phyloP scores from a whole-genome alignment of 441 rosid genomes.

The Populus hybrid region DNA sequence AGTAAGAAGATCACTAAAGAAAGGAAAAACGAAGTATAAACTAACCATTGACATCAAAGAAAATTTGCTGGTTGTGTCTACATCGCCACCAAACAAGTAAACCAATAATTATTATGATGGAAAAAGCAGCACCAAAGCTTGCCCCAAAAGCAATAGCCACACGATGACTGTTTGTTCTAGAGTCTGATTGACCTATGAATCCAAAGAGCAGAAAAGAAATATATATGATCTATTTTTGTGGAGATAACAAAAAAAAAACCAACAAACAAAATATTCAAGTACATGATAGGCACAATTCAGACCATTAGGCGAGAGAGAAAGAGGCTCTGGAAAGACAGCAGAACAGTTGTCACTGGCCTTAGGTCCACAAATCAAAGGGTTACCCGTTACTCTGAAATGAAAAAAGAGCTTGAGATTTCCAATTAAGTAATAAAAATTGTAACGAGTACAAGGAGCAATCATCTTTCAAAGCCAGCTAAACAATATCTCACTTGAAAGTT shows the following conservation, averaged over 20 bases:
- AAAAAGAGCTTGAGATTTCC: conserved; percentile 8
- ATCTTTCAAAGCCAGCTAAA: conserved; percentile 2
- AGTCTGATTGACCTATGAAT: conserved; percentile 48
- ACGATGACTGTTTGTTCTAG: conserved; percentile 52
- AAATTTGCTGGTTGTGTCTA: conserved; percentile 78
- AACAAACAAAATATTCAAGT: conserved; percentile 1
- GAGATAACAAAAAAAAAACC: not conserved
- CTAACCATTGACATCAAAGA: conserved; percentile 92
- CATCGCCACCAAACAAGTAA: conserved; percentile 85
- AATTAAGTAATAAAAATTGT: not conserved
- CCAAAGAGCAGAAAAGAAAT: conserved; percentile 8
- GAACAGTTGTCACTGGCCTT: conserved; percentile 66
- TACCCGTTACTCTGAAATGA: conserved; percentile 64
- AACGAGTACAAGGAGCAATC: not conserved
- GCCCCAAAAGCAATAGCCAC: conserved; percentile 76
- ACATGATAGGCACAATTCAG: conserved; percentile 38
- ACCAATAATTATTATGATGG: conserved; percentile 45
- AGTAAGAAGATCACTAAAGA: not conserved
- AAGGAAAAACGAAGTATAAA: not conserved
- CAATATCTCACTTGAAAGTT: conserved; percentile 71
- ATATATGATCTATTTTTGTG: not conserved
- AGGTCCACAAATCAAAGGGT: conserved; percentile 71
- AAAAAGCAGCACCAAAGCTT: conserved; percentile 77
- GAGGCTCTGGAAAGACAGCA: conserved; percentile 79
- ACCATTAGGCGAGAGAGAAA: conserved; percentile 75